phyloP scores from a whole-genome alignment of 306 rosid species.

The cucumber (Cucumis sativus) region Cucumber_9930_V3 NC_026655.2:1463001-1463500 shows the following conservation, averaged over 20 bases:
- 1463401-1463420: conserved; percentile 65
- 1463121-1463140: conserved; percentile 19
- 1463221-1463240: conserved; percentile 62
- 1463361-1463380: conserved; percentile 91
- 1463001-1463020: neutral
- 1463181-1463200: neutral
- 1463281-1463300: conserved; percentile 1
- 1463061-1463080: conserved; percentile 42
- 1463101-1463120: conserved; percentile 10
- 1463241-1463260: conserved; percentile 88
- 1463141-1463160: too few relatives aligned
- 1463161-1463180: too few relatives aligned
- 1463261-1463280: conserved; percentile 99
- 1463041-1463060: conserved; percentile 88
- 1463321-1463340: too few relatives aligned
- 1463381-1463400: conserved; percentile 59
- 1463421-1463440: conserved; percentile 62
- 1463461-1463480: conserved; percentile 60
- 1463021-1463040: conserved; percentile 78
- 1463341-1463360: conserved; percentile 30
- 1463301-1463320: too few relatives aligned
- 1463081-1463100: conserved; percentile 18
- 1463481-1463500: conserved; percentile 47
- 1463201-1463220: neutral
- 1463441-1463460: conserved; percentile 50